Evolutionary conservation across 306 rosid species (phyloP).

Genomic region (Cicer cuneatum): DNA sequence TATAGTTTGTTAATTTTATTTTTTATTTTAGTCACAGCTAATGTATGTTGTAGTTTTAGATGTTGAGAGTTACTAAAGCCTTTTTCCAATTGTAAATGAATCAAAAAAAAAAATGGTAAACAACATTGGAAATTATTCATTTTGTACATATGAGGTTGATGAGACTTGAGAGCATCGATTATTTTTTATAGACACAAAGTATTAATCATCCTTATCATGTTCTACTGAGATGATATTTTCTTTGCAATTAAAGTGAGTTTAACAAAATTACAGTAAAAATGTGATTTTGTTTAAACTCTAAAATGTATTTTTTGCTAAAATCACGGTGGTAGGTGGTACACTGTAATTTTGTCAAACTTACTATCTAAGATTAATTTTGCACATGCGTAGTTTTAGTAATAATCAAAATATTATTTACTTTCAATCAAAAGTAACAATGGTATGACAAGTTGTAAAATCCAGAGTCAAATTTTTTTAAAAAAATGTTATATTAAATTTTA

Average conservation of each 20-base stretch:
- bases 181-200: slow-evolving; percentile 39
- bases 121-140: slow-evolving; percentile 43
- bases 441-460: background rate
- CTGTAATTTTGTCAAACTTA: no score
- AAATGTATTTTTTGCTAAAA: no score
- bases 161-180: background rate
- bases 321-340: background rate
- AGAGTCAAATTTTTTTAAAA: no score
- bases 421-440: background rate
- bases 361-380: no score
- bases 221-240: background rate
- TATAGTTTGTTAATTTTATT: slow-evolving; percentile 24
- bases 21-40: slow-evolving; percentile 48
- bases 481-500: no score
- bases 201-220: slow-evolving; percentile 24
- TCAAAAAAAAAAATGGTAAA: slow-evolving; percentile 39
- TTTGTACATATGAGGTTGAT: slow-evolving; percentile 41
- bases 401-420: background rate
- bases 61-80: slow-evolving; percentile 45
- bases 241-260: no score
- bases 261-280: no score
- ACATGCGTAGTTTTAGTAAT: no score
- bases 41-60: slow-evolving; percentile 58
- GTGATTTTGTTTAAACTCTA: no score
- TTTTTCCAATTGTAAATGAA: slow-evolving; percentile 56